These are phyloP conservation scores for Exophiala bonariae DNA, from an alignment of 2,329 filamentous ascomycete genomes.

Conservation along the genomic window DNA sequence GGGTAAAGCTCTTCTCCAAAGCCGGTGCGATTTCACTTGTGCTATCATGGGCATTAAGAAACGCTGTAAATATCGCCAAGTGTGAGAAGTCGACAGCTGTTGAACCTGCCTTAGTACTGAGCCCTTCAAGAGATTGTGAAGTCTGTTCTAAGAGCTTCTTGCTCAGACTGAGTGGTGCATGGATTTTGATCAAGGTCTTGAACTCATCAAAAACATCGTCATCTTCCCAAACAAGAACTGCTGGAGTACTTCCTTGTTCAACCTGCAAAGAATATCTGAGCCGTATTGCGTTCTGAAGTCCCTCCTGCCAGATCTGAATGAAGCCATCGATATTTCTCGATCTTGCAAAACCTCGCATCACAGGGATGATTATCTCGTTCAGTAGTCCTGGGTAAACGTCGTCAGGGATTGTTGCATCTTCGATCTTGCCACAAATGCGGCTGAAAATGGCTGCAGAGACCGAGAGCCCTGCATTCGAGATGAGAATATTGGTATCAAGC, in stretches of 20 bases:
- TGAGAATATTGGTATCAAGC: constrained; percentile 43
- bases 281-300: constrained; percentile 37
- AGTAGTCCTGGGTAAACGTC: constrained; percentile 1
- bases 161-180: constrained; percentile 16
- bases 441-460: constrained; percentile 38
- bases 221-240: constrained; percentile 44
- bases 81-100: constrained; percentile 19
- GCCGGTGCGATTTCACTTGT: not conserved
- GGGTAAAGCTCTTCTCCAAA: too few species aligned
- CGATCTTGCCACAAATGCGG: constrained; percentile 35
- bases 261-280: constrained; percentile 22
- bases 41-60: constrained; percentile 8
- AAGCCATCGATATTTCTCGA: constrained; percentile 27
- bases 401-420: constrained; percentile 8
- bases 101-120: constrained; percentile 17
- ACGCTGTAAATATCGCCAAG: constrained; percentile 15
- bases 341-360: constrained; percentile 4
- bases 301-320: constrained; percentile 40
- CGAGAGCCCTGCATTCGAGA: constrained; percentile 44
- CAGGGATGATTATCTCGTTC: constrained; percentile 1
- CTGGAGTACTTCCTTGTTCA: constrained; percentile 29
- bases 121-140: constrained; percentile 11
- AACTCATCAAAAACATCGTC: constrained; percentile 42
- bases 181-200: constrained; percentile 17
- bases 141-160: constrained; percentile 14